These are phyloP conservation scores for Striga asiatica DNA, from an alignment of 257 asterid species.

Conservation along the genomic window DNA sequence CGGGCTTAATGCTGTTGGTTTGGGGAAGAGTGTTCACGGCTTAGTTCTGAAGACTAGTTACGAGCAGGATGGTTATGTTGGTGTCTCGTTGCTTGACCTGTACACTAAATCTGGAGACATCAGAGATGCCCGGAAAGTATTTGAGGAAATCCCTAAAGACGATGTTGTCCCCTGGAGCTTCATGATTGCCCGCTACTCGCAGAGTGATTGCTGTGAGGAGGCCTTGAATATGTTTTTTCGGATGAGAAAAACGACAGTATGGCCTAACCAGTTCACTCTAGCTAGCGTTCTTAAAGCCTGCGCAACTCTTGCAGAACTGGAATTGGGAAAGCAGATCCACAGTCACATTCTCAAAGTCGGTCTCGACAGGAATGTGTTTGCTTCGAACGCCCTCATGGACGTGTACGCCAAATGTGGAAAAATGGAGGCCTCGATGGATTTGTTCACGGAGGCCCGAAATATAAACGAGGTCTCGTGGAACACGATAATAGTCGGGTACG, in stretches of 20 bases:
- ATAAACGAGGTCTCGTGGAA: slow-evolving; percentile 89
- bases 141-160: slow-evolving; percentile 68
- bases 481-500: slow-evolving; percentile 71
- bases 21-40: slow-evolving; percentile 67
- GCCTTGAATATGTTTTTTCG: slow-evolving; percentile 52
- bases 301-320: slow-evolving; percentile 40
- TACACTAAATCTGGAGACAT: slow-evolving; percentile 61
- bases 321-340: slow-evolving; percentile 70
- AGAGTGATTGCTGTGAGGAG: slow-evolving; percentile 51
- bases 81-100: slow-evolving; percentile 76
- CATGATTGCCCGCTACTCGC: slow-evolving; percentile 89
- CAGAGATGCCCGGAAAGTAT: slow-evolving; percentile 54
- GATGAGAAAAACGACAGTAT: slow-evolving; percentile 48
- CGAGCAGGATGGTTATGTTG: slow-evolving; percentile 69
- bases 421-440: slow-evolving; percentile 41
- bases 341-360: slow-evolving; percentile 50
- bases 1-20: slow-evolving; percentile 40
- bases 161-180: slow-evolving; percentile 93
- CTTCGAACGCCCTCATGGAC: slow-evolving; percentile 83
- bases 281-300: slow-evolving; percentile 92
- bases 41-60: slow-evolving; percentile 57
- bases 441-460: slow-evolving; percentile 39
- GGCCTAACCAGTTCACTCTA: slow-evolving; percentile 78
- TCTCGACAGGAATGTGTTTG: slow-evolving; percentile 52
- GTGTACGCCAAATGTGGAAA: slow-evolving; percentile 79